phyloP scores from a whole-genome alignment of 1,284 basidiomycete genomes.

The Ganoderma sinense region DNA sequence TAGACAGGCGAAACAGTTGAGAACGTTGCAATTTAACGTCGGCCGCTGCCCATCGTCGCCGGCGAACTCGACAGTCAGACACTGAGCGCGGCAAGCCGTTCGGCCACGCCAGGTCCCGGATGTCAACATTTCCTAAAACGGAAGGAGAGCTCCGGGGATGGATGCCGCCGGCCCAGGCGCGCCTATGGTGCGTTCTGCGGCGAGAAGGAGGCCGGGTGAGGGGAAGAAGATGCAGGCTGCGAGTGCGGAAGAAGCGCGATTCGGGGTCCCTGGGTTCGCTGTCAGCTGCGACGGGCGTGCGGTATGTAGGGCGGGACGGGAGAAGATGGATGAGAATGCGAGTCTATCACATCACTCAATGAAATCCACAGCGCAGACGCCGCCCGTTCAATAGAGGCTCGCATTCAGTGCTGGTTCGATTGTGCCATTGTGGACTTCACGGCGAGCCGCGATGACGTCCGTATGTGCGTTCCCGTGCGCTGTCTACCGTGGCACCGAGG shows the following conservation, averaged over 20 bases:
- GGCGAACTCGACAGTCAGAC: not conserved
- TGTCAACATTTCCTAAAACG: constrained; percentile 8
- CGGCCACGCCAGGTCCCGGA: not conserved
- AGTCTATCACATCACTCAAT: not conserved
- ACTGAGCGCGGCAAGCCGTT: not conserved
- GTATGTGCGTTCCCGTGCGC: constrained; percentile 1
- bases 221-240: not conserved
- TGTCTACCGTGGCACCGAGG: not conserved
- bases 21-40: not conserved
- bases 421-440: not conserved
- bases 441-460: not conserved
- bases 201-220: constrained; percentile 9
- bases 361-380: not conserved
- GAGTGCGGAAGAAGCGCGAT: not conserved
- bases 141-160: constrained; percentile 11
- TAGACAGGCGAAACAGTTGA: not conserved
- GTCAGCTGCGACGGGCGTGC: not conserved
- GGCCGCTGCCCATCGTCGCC: not conserved
- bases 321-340: constrained; percentile 2
- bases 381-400: not conserved
- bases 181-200: constrained; percentile 13
- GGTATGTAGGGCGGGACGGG: not conserved
- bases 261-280: constrained; percentile 4
- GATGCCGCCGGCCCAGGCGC: constrained; percentile 28
- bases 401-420: not conserved